These are phyloP conservation scores for Microsporum ferrugineum DNA, from an alignment of 2,329 filamentous ascomycete species.

Conservation along the genomic window DNA sequence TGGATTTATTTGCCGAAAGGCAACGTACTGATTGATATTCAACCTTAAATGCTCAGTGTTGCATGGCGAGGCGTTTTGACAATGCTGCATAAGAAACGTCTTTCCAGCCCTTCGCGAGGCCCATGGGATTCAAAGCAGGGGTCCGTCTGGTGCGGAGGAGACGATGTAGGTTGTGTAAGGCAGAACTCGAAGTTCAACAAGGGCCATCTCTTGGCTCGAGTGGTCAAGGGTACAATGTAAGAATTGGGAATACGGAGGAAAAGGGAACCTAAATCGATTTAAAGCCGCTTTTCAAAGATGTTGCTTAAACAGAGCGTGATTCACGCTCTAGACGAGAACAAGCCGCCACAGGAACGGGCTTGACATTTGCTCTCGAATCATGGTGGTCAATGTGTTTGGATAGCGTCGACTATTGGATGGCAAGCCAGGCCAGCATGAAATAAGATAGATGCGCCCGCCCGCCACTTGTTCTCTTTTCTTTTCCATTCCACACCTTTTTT, in stretches of 20 bases:
- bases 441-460: neutral
- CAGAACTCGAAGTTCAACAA: constrained; percentile 1
- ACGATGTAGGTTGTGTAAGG: neutral
- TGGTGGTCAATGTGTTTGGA: neutral
- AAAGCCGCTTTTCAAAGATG: neutral
- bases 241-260: neutral
- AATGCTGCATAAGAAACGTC: neutral
- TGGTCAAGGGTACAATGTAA: neutral
- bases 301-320: neutral
- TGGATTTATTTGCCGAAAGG: neutral
- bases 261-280: neutral
- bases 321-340: neutral
- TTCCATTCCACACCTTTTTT: neutral
- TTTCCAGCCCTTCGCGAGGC: constrained; percentile 1
- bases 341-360: neutral
- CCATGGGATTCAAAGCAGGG: neutral
- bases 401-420: neutral
- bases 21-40: neutral
- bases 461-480: constrained; percentile 3
- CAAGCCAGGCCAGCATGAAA: neutral
- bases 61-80: constrained; percentile 4
- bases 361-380: neutral
- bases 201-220: neutral
- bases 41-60: constrained; percentile 1
- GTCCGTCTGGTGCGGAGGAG: neutral